Base-by-base conservation (phyloP, 2,329 filamentous ascomycete genomes). In the Ophiobolus disseminans region DNA sequence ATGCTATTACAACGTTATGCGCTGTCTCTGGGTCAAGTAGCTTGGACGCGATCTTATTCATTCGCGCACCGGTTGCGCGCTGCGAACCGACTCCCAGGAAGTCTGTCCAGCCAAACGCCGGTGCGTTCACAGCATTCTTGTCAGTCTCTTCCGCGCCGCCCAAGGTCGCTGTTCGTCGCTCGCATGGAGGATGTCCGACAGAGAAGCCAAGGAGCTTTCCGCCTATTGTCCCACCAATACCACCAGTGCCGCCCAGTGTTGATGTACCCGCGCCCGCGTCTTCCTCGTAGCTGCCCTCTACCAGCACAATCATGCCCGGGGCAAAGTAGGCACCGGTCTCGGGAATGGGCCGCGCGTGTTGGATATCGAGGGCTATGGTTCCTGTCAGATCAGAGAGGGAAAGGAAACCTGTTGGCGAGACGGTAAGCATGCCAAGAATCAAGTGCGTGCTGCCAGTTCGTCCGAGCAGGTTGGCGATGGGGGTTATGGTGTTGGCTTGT, bases 221-320 rank as follows among this genome's bases (percentile, higher is more conserved):
- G n/a, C 91, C 91, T 47, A 97, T 90, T 0, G 88, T 90, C 11
- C 92, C 93, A 31, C 93, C 93, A 20, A 97, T 86, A 32, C 93
- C 93, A 38, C 85, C 88, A 56, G 85, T 88, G 4, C 88, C 87
- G 40, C 90, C 89, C 4, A 95, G 79, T 1, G 74, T 72, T 31
- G 69, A 71, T 0, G 83, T 71, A 16, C 68, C 70, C 0, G 31
- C 16, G 16, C 84, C 86, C 16, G 86, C 86, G 13, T 96, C 91
- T 70, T 97, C 94, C 69, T 96, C 91, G 66, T 99, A 99, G n/a
- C 93, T 86, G 5, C 94, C 94, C 64, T 99, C 94, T 0, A 97
- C 85, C 0, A 99, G 81, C 3, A 97, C 89, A 38, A 99, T 89
- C 91, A 97, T 97, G 3, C 95, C 95, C 0, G 94, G 92, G 4